phyloP scores from a whole-genome alignment of 2,329 filamentous ascomycete genomes.

The Talaromyces sp. region DNA sequence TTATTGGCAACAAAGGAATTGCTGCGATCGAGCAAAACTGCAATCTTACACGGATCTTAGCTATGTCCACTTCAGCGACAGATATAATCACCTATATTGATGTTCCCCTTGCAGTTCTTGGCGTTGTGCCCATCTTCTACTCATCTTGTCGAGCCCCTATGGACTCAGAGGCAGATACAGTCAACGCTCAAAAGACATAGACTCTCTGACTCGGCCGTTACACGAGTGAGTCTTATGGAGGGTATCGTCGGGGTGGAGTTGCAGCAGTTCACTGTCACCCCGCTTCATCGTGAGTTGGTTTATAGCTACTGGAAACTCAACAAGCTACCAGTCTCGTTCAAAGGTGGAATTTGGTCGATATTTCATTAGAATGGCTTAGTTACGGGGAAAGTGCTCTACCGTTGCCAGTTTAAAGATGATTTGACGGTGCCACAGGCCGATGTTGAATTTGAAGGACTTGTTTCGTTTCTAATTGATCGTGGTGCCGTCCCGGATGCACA shows the following conservation, averaged over 20 bases:
- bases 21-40: too few species aligned
- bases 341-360: slow-evolving; percentile 6
- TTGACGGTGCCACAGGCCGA: slow-evolving; percentile 6
- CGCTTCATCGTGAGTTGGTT: slow-evolving; percentile 6
- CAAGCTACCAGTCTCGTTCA: neutral
- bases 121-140: slow-evolving; percentile 6
- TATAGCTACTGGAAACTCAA: slow-evolving; percentile 8
- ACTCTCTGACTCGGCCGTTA: slow-evolving; percentile 1
- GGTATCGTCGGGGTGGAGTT: slow-evolving; percentile 8
- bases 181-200: neutral
- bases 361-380: slow-evolving; percentile 9
- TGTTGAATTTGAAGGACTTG: slow-evolving; percentile 5
- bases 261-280: slow-evolving; percentile 2
- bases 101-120: slow-evolving; percentile 6
- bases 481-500: slow-evolving; percentile 6
- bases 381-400: slow-evolving; percentile 6
- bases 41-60: too few species aligned
- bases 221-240: slow-evolving; percentile 7
- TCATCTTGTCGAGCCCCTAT: slow-evolving; percentile 4
- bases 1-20: too few species aligned
- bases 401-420: slow-evolving; percentile 8
- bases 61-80: neutral
- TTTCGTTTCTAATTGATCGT: slow-evolving; percentile 8
- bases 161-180: slow-evolving; percentile 6
- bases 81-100: slow-evolving; percentile 10